These are phyloP conservation scores for Ceratobasidium sp. DNA, from an alignment of 1,284 basidiomycete species.

Conservation along the genomic window DNA sequence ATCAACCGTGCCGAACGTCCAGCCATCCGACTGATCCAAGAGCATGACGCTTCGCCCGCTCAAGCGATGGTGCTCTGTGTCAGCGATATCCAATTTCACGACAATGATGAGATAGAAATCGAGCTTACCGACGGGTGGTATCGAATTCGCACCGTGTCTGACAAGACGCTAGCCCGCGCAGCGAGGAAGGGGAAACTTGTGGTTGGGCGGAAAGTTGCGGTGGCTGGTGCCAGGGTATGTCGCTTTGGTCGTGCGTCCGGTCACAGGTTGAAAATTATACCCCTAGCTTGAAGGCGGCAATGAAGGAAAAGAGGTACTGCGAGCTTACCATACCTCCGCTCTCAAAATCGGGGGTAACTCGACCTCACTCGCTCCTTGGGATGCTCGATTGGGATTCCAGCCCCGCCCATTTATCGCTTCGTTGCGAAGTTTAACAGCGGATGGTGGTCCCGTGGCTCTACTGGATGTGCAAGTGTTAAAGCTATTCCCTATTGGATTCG, in stretches of 20 bases:
- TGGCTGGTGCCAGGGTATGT: conserved; percentile 83
- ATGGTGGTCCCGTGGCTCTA: conserved; percentile 83
- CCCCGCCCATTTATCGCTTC: conserved; percentile 74
- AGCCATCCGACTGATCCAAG: conserved; percentile 79
- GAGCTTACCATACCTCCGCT: conserved; percentile 75
- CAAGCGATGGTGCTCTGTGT: conserved; percentile 88
- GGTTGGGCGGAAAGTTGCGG: conserved; percentile 85
- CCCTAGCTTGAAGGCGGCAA: conserved; percentile 75
- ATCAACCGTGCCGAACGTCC: conserved; percentile 83
- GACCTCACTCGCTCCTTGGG: conserved; percentile 87
- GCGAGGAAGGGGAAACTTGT: conserved; percentile 73
- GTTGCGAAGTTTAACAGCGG: conserved; percentile 80
- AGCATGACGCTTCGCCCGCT: conserved; percentile 78
- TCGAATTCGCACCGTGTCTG: conserved; percentile 79
- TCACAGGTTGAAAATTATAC: not conserved
- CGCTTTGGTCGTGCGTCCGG: not conserved
- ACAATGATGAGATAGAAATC: conserved; percentile 60
- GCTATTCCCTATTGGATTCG: conserved; percentile 60
- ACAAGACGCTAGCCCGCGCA: conserved; percentile 79
- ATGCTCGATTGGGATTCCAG: conserved; percentile 85
- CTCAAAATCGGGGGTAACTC: conserved; percentile 86
- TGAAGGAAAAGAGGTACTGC: conserved; percentile 86
- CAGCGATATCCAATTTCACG: conserved; percentile 61
- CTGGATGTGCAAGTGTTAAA: conserved; percentile 84
- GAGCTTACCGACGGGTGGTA: conserved; percentile 99